Evolutionary conservation across 176 grass and related monocot species (phyloP).

Genomic region (Triticum aestivum): DNA sequence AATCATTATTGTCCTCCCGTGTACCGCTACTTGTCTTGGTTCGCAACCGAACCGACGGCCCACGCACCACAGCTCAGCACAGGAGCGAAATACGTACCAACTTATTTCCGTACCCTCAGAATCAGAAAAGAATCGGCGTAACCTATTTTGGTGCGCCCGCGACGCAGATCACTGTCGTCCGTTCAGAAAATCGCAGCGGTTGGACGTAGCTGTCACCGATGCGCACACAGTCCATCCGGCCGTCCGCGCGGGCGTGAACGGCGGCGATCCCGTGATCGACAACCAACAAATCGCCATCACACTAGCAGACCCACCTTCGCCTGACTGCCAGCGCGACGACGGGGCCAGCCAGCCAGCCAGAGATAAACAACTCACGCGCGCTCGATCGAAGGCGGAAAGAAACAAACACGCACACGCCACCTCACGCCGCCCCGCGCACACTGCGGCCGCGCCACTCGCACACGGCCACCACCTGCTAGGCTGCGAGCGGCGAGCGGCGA

Average conservation of each 20-base stretch:
- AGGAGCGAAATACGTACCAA: too few relatives aligned
- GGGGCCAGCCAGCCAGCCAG: neutral
- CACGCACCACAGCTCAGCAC: too few relatives aligned
- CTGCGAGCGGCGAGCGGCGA: neutral
- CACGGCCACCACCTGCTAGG: neutral
- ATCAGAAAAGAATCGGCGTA: too few relatives aligned
- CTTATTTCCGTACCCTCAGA: too few relatives aligned
- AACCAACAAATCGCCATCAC: neutral
- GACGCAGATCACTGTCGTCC: neutral
- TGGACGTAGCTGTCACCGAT: neutral
- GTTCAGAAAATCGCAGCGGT: neutral
- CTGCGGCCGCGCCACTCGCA: neutral
- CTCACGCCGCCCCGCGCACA: neutral
- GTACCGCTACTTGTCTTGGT: too few relatives aligned
- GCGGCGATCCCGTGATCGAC: too few relatives aligned
- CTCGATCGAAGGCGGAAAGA: neutral
- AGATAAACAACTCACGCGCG: neutral
- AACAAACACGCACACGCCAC: neutral
- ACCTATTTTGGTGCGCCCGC: neutral
- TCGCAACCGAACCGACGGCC: too few relatives aligned
- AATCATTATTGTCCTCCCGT: too few relatives aligned
- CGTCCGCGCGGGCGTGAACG: too few relatives aligned
- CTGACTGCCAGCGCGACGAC: too few relatives aligned
- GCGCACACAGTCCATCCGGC: neutral
- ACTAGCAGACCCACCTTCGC: too few relatives aligned